Evolutionary conservation across 2,329 filamentous ascomycete genomes (phyloP), one percentile per base, ranked within the genome.

Genomic region (Colletotrichum filicis): DNA sequence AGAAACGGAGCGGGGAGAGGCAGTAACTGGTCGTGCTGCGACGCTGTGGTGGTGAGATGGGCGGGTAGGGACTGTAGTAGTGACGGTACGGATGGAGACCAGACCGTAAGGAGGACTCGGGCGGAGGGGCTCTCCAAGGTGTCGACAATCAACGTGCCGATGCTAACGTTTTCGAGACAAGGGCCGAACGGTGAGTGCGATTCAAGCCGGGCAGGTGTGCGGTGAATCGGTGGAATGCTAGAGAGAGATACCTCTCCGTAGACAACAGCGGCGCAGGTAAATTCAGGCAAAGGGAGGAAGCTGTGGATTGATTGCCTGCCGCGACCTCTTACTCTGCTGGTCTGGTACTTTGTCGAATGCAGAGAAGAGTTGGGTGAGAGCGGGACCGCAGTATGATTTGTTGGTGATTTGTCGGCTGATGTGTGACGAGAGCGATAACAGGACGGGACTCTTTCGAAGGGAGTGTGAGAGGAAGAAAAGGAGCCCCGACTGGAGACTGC

Each of bases 281-380:
- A n/a, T 16, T 8, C 2, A 65, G 32, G 49, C 24, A 49, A 28
- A 28, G 53, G 12, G 6, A 28, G 30, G 30, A 24, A 19, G 59
- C 35, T 46, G 14, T 7, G 46, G 28, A 24, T 32, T 26, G 59
- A 49, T 19, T 26, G 46, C 19, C 14, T 32, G 46, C 12, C n/a
- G 8, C 37, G 16, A 8, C 9, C 16, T 56, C n/a, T 28, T 37
- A 55, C 24, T 8, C 53, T 42, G n/a, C n/a, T 56, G 49, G 2
- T 12, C 32, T 30, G 30, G 16, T n/a, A 14, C 24, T 30, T 28
- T 24, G 35, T 49, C 22, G 24, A 65, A 26, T 42, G 26, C 59
- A 60, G 65, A 60, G 42, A 73, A 57, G 66, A 57, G 66, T 60
- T 60, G 70, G 60, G 56, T 70, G 55, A 55, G 60, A 52, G 70